These are phyloP conservation scores for Phytophthora vignae DNA, from an alignment of 352 stramenopile genomes.

Conservation along the genomic window DNA sequence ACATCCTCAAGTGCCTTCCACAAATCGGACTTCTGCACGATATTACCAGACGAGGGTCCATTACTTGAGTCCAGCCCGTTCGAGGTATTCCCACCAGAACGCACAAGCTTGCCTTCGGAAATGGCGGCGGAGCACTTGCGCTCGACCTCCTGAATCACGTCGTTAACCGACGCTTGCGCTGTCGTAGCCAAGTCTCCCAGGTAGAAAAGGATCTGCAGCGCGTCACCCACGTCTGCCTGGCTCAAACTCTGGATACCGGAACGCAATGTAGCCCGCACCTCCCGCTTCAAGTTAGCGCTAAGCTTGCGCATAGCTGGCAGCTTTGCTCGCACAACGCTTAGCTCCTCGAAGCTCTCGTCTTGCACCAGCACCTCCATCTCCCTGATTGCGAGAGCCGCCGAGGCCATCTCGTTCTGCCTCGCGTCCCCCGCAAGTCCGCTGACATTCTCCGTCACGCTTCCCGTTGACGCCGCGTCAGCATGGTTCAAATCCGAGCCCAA, in stretches of 20 bases:
- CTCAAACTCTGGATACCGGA: slow-evolving; percentile 63
- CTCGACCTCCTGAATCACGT: slow-evolving; percentile 86
- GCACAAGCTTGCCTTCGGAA: slow-evolving; percentile 70
- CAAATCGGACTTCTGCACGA: slow-evolving; percentile 71
- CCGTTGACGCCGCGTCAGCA: slow-evolving; percentile 20
- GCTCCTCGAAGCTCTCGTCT: slow-evolving; percentile 67
- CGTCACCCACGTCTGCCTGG: slow-evolving; percentile 75
- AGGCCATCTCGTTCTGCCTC: slow-evolving; percentile 58
- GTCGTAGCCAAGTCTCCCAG: slow-evolving; percentile 66
- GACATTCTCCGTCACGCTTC: slow-evolving; percentile 10
- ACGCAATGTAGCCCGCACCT: slow-evolving; percentile 60
- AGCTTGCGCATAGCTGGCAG: slow-evolving; percentile 62
- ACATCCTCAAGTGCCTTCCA: slow-evolving; percentile 87
- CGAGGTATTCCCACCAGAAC: slow-evolving; percentile 17
- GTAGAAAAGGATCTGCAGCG: slow-evolving; percentile 85
- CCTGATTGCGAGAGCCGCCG: slow-evolving; percentile 72
- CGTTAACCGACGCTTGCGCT: slow-evolving; percentile 81
- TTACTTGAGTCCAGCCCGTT: slow-evolving; percentile 37
- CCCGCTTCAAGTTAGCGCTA: slow-evolving; percentile 54
- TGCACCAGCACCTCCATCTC: slow-evolving; percentile 71
- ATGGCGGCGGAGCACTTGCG: slow-evolving; percentile 65
- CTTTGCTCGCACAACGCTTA: slow-evolving; percentile 69
- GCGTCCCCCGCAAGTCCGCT: slow-evolving; percentile 20
- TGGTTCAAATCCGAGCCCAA: slow-evolving; percentile 50
- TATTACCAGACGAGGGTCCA: slow-evolving; percentile 28